Evolutionary conservation across 805 yeast species (phyloP).

Genomic region (Ogataea trehalophila): DNA sequence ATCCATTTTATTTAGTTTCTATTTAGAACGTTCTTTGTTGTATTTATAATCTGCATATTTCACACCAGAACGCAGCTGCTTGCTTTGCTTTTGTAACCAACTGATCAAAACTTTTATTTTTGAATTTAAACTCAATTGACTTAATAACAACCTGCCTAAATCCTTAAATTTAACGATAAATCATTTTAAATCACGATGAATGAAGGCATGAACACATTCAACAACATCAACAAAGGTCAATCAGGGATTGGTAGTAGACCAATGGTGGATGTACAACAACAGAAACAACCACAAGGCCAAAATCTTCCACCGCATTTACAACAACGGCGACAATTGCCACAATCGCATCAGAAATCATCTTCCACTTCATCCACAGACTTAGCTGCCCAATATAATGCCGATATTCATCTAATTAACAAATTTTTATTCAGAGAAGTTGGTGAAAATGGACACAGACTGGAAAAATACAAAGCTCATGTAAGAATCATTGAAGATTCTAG

Average conservation of each 20-base stretch:
- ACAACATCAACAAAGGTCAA: neutral
- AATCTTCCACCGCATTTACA: neutral
- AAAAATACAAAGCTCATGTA: conserved; percentile 71
- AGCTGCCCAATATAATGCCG: conserved; percentile 56
- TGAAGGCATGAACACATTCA: neutral
- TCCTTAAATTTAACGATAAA: neutral
- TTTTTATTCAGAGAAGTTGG: conserved; percentile 47
- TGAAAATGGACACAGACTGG: conserved; percentile 38
- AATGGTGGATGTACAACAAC: neutral
- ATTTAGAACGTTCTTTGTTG: too few relatives aligned
- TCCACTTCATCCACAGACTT: conserved; percentile 31
- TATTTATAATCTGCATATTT: neutral
- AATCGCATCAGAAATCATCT: conserved; percentile 9
- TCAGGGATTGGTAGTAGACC: neutral
- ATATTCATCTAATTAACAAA: conserved; percentile 42
- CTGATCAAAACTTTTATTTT: too few relatives aligned
- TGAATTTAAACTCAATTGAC: too few relatives aligned
- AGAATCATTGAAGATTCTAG: conserved; percentile 69
- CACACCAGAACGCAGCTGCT: neutral
- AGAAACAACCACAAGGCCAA: neutral
- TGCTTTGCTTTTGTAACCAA: neutral
- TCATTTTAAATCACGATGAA: neutral
- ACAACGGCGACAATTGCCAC: neutral
- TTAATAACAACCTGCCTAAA: neutral
- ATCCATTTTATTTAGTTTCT: too few relatives aligned